Percentiles rank a stretch among this genome's conserved stretches.
Conservation (phyloP, 805 yeast species). For the Schizosaccharomyces cryophilus region DNA sequence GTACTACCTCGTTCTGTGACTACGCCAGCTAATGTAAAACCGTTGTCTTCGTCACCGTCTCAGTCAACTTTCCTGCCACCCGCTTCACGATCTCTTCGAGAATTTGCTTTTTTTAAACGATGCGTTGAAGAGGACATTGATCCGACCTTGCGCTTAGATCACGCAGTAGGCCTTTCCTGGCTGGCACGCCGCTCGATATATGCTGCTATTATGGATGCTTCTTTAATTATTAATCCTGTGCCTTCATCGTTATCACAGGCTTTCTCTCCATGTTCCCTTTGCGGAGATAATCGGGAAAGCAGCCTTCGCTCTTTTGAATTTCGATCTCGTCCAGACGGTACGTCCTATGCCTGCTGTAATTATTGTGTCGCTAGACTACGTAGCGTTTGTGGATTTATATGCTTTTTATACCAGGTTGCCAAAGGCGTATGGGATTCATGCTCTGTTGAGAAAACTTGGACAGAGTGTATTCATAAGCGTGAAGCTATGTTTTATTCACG, state of each 20-base stretch:
- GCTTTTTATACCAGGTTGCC: conserved; percentile 42
- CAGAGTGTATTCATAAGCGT: conserved; percentile 36
- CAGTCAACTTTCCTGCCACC: background rate
- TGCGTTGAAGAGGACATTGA: conserved; percentile 59
- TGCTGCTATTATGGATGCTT: conserved; percentile 49
- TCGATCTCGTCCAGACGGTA: conserved; percentile 6
- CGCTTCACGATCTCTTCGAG: conserved; percentile 17
- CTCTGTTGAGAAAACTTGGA: conserved; percentile 29
- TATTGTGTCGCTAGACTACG: conserved; percentile 60
- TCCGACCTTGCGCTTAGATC: conserved; percentile 38
- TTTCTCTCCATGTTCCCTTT: conserved; percentile 40
- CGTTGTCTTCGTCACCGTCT: background rate
- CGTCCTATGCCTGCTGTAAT: conserved; percentile 47
- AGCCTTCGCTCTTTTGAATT: conserved; percentile 5
- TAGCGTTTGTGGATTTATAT: conserved; percentile 59
- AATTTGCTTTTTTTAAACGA: conserved; percentile 34
- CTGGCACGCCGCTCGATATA: conserved; percentile 37
- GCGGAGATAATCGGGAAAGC: conserved; percentile 37
- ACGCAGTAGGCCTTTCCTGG: conserved; percentile 35
- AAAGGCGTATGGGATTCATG: conserved; percentile 35
- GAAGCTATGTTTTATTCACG: conserved; percentile 64
- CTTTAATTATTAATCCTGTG: conserved; percentile 56
- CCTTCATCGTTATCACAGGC: background rate
- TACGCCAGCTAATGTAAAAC: background rate
- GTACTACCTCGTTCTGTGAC: background rate